Conservation (phyloP, 2,329 filamentous ascomycete species). For the Fusarium newnesense region DNA sequence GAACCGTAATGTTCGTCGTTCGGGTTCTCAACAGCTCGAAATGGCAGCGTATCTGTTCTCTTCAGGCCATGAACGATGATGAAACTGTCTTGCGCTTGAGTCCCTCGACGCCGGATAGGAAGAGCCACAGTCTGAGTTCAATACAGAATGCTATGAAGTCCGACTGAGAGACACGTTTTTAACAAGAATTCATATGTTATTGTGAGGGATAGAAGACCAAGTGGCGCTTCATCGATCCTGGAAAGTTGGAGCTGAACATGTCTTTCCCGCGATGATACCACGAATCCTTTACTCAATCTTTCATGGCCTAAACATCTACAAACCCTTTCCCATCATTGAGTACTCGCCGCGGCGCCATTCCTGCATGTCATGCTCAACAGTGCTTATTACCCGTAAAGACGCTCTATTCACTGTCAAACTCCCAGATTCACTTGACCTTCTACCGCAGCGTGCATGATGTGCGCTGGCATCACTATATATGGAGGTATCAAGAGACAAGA, state of each 20-base stretch:
- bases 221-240: neutral
- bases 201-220: neutral
- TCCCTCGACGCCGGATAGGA: neutral
- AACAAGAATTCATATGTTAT: neutral
- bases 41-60: no score
- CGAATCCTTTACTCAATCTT: no score
- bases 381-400: neutral
- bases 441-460: conserved; percentile 5
- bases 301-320: neutral
- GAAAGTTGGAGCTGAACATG: no score
- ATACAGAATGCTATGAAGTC: no score
- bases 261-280: no score
- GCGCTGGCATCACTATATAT: neutral
- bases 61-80: neutral
- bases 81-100: neutral
- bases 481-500: conserved; percentile 11
- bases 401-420: conserved; percentile 3
- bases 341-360: no score
- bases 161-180: neutral
- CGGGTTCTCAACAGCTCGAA: no score
- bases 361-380: no score
- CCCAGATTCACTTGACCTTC: neutral
- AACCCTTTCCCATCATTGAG: no score
- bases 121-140: neutral
- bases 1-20: neutral